Evolutionary conservation across 192 early-diverging fungal species (phyloP).

Genomic region (Coemansia sp.): DNA sequence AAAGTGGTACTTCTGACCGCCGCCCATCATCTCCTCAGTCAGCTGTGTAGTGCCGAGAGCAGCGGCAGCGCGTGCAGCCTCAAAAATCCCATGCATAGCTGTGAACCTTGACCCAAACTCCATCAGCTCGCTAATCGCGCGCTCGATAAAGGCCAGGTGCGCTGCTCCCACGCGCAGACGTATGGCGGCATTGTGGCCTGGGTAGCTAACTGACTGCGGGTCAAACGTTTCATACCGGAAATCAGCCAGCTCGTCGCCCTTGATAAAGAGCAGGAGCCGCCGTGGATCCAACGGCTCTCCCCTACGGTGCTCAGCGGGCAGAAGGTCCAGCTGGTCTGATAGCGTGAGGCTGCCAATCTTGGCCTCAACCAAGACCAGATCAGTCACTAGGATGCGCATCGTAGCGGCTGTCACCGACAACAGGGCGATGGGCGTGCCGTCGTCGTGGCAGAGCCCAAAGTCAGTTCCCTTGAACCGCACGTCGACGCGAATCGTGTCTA

Average conservation of each 20-base stretch:
- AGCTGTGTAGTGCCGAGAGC: constrained; percentile 74
- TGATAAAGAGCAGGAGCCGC: constrained; percentile 71
- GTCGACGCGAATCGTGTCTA: constrained; percentile 72
- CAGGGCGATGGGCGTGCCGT: constrained; percentile 65
- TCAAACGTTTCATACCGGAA: constrained; percentile 86
- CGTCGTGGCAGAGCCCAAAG: constrained; percentile 81
- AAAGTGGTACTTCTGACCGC: constrained; percentile 69
- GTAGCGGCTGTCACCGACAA: constrained; percentile 69
- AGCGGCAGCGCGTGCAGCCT: constrained; percentile 83
- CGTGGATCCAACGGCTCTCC: constrained; percentile 7
- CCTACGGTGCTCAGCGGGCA: background rate
- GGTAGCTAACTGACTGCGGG: constrained; percentile 56
- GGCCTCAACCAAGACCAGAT: constrained; percentile 62
- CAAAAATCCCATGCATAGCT: constrained; percentile 82
- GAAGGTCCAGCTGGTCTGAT: constrained; percentile 60
- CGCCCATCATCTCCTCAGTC: constrained; percentile 66
- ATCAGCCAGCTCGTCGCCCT: constrained; percentile 80
- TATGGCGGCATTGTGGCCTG: constrained; percentile 81
- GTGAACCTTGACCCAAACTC: constrained; percentile 83
- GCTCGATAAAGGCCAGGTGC: constrained; percentile 75
- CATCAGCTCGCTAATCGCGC: constrained; percentile 68
- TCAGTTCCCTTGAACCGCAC: constrained; percentile 75
- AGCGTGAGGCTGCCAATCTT: constrained; percentile 71
- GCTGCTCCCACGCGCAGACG: constrained; percentile 79
- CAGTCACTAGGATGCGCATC: constrained; percentile 59